Base-by-base conservation (phyloP, 768 basidiomycete genomes). In the Rhodosporidiobolus sp. region DNA sequence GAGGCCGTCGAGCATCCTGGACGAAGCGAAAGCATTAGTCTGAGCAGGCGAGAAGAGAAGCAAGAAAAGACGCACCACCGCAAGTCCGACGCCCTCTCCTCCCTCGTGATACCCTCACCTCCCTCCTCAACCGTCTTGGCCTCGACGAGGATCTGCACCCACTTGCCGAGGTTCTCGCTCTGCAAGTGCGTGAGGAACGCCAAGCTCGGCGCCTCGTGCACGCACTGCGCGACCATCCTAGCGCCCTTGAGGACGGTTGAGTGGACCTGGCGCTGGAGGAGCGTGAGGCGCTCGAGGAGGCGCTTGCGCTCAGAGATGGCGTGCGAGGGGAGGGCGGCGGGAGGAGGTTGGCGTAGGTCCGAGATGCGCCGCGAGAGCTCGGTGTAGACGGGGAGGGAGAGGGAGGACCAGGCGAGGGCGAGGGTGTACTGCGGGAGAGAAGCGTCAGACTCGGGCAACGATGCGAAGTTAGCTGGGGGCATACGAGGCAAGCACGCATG, bases 171-270 rank as follows among this genome's bases (percentile, higher is more conserved):
- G 30, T 60, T 67, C 60, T 75, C 74, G 46, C 63, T 53, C 52
- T 63, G 64, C n/a, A 75, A 35, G n/a, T 69, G 61, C 16, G 62
- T 60, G 34, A 65, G 38, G 67, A 72, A 75, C 20, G 74, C 74
- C 54, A 75, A 49, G 26, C 64, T 66, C 49, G 74, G 74, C 20
- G 74, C 74, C 34, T 70, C 67, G 19, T 65, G 38, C 19, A 75
- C 74, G 20, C 63, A 63, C 59, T 65, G 63, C 10, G 74, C 74
- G 26, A 72, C 70, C 67, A 75, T 72, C n/a, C 74, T 19, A 9
- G 70, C 74, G 0, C 56, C 74, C 57, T 72, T 75, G 57, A 75
- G 56, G 17, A 67, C 59, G 0, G 46, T 67, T 26, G 9, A 16
- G 17, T 52, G 52, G 4, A 69, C 57, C 38, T 75, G 74, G 8